Base-by-base conservation (phyloP, 140 eudicot genomes). In the Stevia rebaudiana region DNA sequence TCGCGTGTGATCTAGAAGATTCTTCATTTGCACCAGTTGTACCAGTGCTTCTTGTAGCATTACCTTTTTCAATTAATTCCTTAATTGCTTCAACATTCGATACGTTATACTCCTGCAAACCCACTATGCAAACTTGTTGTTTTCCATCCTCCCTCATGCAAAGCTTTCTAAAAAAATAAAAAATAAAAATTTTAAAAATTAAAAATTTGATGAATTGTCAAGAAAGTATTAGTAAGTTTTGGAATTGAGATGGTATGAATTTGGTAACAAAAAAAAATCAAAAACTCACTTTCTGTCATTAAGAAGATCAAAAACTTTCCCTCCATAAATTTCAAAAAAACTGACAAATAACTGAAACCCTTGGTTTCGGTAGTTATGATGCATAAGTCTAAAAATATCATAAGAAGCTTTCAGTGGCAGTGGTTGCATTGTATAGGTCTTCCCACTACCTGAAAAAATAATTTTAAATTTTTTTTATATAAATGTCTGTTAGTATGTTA, bases 1-100 rank as follows among this genome's bases (percentile, higher is more conserved):
- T 86, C 39, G 95, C 95, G 51, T 86, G 95, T 65, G 95, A 86
- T 47, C 95, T 67, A 25, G 95, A 86, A 33, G 95, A 86, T 48
- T 86, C 95, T 68, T 86, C 95, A 74, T 86, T 86, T 55, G 95
- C 95, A 76, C 95, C 95, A 13, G 95, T 86, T 24, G 85, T 78
- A 31, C 95, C 95, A 10, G 95, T 86, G 76, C 95, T 86, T 53
- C 95, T 81, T 30, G 91, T 71, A 8, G 88, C 81, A 55, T 76
- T 83, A 53, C 95, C 95, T 75, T 74, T 78, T 42, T 81, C 95
- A 8, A 86, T 86, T 61, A 80, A 55, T 25, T 86, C 95, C 63
- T 81, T 86, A 42, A 86, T 49, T 25, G 65, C 76, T 51, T 81
- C 82, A 62, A 86, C 87, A 54, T 81, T 58, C 19, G 82, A 74